A percentile compares a stretch with the other conserved stretches of the same genome.
Evolutionary conservation across 495 filamentous ascomycete species (phyloP).

Genomic region (Penicillium canescens): DNA sequence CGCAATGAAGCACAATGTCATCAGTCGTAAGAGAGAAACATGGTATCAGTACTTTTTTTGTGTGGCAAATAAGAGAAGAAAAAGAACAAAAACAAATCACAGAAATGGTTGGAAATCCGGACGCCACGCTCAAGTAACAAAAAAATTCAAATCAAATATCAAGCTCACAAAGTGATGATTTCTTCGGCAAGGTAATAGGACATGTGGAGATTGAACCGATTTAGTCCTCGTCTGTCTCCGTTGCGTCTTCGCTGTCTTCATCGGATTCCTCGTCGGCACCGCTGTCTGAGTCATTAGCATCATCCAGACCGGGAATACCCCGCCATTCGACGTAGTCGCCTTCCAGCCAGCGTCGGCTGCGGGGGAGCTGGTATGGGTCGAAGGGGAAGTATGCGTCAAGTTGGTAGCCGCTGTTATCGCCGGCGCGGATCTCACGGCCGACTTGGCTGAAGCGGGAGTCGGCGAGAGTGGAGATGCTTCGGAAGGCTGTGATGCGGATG

Average conservation of each 20-base stretch:
- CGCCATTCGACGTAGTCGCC: constrained; percentile 85
- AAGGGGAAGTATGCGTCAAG: constrained; percentile 96
- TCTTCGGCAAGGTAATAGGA: not conserved
- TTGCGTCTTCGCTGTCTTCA: constrained; percentile 33
- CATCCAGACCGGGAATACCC: constrained; percentile 69
- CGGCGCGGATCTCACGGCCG: constrained; percentile 63
- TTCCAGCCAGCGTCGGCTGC: constrained; percentile 82
- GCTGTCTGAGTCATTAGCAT: constrained; percentile 56
- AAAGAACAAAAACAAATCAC: constrained; percentile 4
- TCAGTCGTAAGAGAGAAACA: constrained; percentile 8
- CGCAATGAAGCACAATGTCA: constrained; percentile 15
- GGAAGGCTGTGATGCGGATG: constrained; percentile 65
- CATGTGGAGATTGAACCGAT: not conserved
- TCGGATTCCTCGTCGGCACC: constrained; percentile 30
- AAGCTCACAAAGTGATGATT: not conserved
- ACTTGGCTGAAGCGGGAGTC: constrained; percentile 42
- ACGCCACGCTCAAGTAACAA: constrained; percentile 26
- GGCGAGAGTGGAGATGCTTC: constrained; percentile 33
- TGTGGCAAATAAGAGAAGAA: too few relatives aligned
- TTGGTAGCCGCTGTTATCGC: constrained; percentile 68
- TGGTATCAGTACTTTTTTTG: constrained; percentile 26
- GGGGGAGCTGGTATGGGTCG: constrained; percentile 87
- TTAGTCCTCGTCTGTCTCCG: constrained; percentile 43
- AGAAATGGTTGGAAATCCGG: constrained; percentile 11
- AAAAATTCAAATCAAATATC: constrained; percentile 6